Percentiles rank a stretch among this genome's conserved stretches.
Conservation (phyloP, 2,329 filamentous ascomycete genomes). For the Colletotrichum spaethianum region DNA sequence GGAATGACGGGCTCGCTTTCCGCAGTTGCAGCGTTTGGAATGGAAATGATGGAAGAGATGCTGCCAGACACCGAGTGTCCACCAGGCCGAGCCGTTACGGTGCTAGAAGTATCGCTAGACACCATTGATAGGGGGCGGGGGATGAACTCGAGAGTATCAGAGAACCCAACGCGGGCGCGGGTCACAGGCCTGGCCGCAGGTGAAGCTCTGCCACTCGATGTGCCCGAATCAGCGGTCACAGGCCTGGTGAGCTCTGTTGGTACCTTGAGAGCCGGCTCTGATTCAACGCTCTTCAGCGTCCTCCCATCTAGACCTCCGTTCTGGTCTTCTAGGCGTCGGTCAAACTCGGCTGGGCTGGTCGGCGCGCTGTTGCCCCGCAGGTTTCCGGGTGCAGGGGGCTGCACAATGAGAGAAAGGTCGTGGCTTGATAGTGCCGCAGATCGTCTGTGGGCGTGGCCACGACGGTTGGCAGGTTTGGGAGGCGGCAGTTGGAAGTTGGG, state of each 20-base stretch:
- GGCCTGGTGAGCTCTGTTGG: constrained; percentile 30
- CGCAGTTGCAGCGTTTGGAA: constrained; percentile 55
- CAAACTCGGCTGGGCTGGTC: constrained; percentile 69
- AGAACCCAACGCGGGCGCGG: constrained; percentile 83
- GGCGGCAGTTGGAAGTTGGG: constrained; percentile 68
- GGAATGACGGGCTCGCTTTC: constrained; percentile 40
- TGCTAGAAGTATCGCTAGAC: constrained; percentile 87
- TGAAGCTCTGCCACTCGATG: constrained; percentile 40
- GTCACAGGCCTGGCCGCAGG: constrained; percentile 55
- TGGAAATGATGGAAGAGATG: constrained; percentile 82
- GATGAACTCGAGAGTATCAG: constrained; percentile 87
- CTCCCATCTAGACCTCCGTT: constrained; percentile 28
- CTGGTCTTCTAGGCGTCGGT: constrained; percentile 31
- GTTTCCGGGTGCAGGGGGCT: constrained; percentile 67
- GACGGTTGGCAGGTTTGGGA: constrained; percentile 63
- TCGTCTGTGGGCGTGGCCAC: constrained; percentile 84
- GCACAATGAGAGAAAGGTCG: constrained; percentile 80
- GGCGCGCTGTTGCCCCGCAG: constrained; percentile 74
- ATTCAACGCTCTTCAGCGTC: constrained; percentile 39
- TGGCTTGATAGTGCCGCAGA: constrained; percentile 88
- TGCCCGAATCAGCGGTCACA: constrained; percentile 41
- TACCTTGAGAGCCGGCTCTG: constrained; percentile 39
- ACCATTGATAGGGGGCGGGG: constrained; percentile 86
- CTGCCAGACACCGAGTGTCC: constrained; percentile 83
- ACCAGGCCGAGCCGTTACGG: constrained; percentile 74